Evolutionary conservation across 495 filamentous ascomycete species (phyloP).

Genomic region (Penicillium argentinense): DNA sequence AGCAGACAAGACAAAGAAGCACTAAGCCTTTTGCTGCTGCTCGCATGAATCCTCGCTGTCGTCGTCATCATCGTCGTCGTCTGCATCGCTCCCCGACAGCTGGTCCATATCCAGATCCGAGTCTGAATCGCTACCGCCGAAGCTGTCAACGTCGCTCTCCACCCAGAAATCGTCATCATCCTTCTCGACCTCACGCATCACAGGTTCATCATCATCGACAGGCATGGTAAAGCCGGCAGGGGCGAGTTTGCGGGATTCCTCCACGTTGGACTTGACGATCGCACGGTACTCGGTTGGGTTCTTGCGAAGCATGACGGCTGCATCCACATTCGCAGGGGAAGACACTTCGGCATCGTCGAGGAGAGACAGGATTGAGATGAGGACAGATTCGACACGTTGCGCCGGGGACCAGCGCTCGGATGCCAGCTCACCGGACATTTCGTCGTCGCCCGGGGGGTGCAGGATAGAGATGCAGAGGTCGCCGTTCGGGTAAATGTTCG

Average conservation of each 20-base stretch:
- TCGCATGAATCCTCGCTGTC: not conserved
- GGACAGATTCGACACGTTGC: slow-evolving; percentile 89
- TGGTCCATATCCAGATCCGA: slow-evolving; percentile 56
- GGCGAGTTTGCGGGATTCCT: slow-evolving; percentile 71
- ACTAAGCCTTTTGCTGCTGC: not conserved
- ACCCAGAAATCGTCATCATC: slow-evolving; percentile 82
- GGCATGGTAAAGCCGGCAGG: slow-evolving; percentile 80
- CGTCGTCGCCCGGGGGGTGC: slow-evolving; percentile 86
- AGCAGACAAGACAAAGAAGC: not conserved
- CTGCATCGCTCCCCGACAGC: slow-evolving; percentile 56
- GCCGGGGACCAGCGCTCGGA: slow-evolving; percentile 90
- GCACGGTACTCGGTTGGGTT: slow-evolving; percentile 64
- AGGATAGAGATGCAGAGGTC: slow-evolving; percentile 96
- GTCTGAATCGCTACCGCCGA: slow-evolving; percentile 71
- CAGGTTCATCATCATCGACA: slow-evolving; percentile 56
- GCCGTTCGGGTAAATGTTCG: slow-evolving; percentile 90
- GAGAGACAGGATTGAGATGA: slow-evolving; percentile 89
- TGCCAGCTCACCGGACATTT: slow-evolving; percentile 85
- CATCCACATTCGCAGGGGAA: slow-evolving; percentile 94
- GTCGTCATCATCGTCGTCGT: slow-evolving; percentile 45
- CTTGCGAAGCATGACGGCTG: slow-evolving; percentile 80
- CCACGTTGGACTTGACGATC: slow-evolving; percentile 67
- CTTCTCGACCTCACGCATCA: slow-evolving; percentile 61
- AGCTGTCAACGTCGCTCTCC: slow-evolving; percentile 75
- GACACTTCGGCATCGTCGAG: slow-evolving; percentile 92